These are phyloP conservation scores for Balakata baccata DNA, from an alignment of 345 rosid genomes.

Conservation along the genomic window DNA sequence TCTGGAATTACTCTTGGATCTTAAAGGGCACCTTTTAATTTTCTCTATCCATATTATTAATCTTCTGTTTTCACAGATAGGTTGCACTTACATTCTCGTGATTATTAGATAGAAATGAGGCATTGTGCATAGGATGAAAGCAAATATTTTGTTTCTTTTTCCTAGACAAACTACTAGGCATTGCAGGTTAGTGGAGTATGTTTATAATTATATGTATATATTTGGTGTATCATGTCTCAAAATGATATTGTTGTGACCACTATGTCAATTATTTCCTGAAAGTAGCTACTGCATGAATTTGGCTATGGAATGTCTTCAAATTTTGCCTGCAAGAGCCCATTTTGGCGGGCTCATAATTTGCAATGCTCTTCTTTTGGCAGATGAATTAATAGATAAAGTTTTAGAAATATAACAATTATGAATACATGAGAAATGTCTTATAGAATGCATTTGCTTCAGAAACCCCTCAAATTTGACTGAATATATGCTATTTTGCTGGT, in stretches of 20 bases:
- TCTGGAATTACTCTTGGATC: neutral
- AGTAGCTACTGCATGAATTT: slow-evolving; percentile 11
- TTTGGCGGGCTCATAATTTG: slow-evolving; percentile 1
- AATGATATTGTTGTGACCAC: slow-evolving; percentile 28
- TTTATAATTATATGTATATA: neutral
- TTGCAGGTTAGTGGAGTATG: neutral
- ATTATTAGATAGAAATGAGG: neutral
- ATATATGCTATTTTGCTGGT: neutral
- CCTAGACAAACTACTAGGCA: neutral
- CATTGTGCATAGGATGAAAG: neutral
- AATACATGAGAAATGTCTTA: neutral
- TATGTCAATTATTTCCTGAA: neutral
- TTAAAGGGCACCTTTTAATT: neutral
- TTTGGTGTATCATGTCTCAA: neutral
- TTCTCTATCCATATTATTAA: neutral
- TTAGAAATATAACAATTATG: neutral
- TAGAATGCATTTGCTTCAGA: neutral
- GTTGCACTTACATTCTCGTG: neutral
- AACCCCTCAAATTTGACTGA: neutral
- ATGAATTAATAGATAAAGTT: neutral
- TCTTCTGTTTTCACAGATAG: neutral
- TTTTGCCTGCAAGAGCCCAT: neutral
- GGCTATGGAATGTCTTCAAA: neutral
- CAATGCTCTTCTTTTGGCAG: neutral
- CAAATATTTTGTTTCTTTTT: neutral